Base-by-base conservation (phyloP, 495 filamentous ascomycete genomes). In the Aspergillus indologenus region DNA sequence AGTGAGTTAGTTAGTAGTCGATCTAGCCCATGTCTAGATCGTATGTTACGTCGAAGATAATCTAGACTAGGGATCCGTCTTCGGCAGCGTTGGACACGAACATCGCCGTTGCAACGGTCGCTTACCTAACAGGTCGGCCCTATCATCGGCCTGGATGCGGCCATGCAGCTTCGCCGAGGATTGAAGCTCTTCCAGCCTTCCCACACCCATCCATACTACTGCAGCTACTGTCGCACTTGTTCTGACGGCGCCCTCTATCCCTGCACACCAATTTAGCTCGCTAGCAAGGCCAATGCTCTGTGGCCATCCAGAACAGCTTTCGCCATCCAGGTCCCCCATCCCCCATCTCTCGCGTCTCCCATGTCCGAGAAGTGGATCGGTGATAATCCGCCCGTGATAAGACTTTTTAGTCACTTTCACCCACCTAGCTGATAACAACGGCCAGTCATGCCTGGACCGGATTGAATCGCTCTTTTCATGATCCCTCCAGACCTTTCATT, bases 391-490 rank as follows among this genome's bases (percentile, higher is more conserved):
- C 50, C 51, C 18, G 44, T 60, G 63, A 66, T 66, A 66, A 66
- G 63, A 53, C 57, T 58, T 66, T 66, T 62, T 61, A 62, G 57
- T 66, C 63, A 62, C 45, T 53, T 56, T 47, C 24, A 23, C 48
- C 48, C 48, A 19, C 48, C 48, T 9, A 51, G 48, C 23, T 42
- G 58, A 54, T 51, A 54, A 61, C 51, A 52, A 58, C 48, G n/a
- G 2, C 17, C 22, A 15, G 15, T 24, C 44, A 42, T 29, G 53
- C 45, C 53, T 45, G 17, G 34, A 29, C 24, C 14, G 48, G 18
- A 58, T 53, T 53, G 48, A 31, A n/a, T 46, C 22, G 20, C 44
- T 48, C 17, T 14, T 40, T 11, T n/a, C n/a, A n/a, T 40, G 34
- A 40, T 40, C 12, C 34, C 34, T 40, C 22, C 26, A 24, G 29